phyloP scores from a whole-genome alignment of 352 stramenopile genomes.

The Phytophthora agathidicida region DNA sequence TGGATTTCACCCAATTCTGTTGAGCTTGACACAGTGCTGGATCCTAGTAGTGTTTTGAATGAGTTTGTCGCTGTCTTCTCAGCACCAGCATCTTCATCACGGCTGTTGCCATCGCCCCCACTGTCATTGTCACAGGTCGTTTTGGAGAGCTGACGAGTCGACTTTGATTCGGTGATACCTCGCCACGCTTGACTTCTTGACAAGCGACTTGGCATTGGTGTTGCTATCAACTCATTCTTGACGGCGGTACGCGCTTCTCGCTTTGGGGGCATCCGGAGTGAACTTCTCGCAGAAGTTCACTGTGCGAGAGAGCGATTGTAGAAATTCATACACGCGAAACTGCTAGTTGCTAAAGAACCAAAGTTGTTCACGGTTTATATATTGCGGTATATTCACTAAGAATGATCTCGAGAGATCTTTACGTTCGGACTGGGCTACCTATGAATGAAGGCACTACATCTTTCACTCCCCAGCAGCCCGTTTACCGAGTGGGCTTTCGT shows the following conservation, averaged over 20 bases:
- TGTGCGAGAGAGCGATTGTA: no score
- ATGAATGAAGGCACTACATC: no score
- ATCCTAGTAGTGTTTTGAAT: constrained; percentile 5
- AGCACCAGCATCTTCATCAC: constrained; percentile 7
- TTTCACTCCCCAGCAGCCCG: no score
- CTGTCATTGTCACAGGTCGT: not conserved
- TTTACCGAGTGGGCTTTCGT: no score
- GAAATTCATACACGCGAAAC: no score
- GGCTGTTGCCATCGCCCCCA: not conserved
- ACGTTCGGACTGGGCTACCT: no score
- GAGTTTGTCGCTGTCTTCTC: not conserved
- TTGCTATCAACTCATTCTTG: not conserved
- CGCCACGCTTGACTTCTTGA: constrained; percentile 12
- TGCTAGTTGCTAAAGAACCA: no score
- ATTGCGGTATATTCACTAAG: no score
- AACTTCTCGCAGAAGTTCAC: constrained; percentile 14
- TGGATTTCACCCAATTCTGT: constrained; percentile 52
- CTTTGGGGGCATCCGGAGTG: constrained; percentile 2
- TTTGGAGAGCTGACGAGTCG: not conserved
- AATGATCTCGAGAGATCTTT: no score
- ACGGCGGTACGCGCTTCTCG: not conserved
- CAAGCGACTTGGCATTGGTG: not conserved
- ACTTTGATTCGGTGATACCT: not conserved
- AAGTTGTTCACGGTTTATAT: no score
- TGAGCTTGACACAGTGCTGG: constrained; percentile 15